Conservation (phyloP, 768 basidiomycete genomes). For the Tylopilus subfusipes region DNA sequence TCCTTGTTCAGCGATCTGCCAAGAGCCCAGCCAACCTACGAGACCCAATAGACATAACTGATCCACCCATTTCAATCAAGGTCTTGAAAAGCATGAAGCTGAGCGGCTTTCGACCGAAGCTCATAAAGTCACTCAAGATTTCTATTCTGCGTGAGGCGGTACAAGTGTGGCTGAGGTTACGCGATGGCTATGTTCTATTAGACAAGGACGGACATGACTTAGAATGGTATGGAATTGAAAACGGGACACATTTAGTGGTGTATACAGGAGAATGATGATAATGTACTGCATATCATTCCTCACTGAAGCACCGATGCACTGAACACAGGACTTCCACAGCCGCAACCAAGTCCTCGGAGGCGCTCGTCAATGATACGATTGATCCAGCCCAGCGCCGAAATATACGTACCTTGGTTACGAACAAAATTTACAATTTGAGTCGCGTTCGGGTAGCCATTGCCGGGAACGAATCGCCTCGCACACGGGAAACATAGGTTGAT, state of each 20-base stretch:
- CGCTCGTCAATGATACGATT: conserved; percentile 6
- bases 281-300: background rate
- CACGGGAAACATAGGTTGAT: background rate
- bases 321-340: conserved; percentile 13
- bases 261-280: conserved; percentile 15
- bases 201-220: conserved; percentile 51
- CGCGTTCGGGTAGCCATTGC: background rate
- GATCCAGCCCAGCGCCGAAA: background rate
- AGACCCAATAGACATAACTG: conserved; percentile 13
- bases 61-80: conserved; percentile 37
- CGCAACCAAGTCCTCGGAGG: conserved; percentile 4
- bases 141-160: conserved; percentile 29
- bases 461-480: conserved; percentile 5
- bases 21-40: conserved; percentile 21
- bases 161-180: conserved; percentile 55
- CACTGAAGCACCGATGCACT: background rate
- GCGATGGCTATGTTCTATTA: conserved; percentile 48
- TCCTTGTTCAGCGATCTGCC: conserved; percentile 28
- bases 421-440: background rate
- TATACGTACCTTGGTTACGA: conserved; percentile 16
- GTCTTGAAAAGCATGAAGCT: conserved; percentile 70
- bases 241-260: conserved; percentile 38
- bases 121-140: conserved; percentile 48
- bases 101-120: conserved; percentile 58
- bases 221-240: conserved; percentile 72